These are phyloP conservation scores for Fusarium cyanostomum DNA, from an alignment of 2,329 filamentous ascomycete genomes.

Conservation along the genomic window DNA sequence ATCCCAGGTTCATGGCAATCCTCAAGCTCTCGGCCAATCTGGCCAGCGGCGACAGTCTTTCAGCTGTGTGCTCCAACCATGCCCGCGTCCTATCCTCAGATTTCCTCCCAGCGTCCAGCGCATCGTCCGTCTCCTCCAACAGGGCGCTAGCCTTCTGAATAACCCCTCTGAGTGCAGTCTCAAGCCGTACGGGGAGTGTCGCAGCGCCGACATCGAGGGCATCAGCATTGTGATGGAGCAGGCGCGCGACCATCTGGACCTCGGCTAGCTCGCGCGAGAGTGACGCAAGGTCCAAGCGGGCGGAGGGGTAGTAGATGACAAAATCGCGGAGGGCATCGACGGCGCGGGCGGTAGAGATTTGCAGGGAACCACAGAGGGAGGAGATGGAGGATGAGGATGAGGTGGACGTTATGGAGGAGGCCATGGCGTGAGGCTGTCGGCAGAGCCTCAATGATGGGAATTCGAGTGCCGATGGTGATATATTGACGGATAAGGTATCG, in stretches of 20 bases:
- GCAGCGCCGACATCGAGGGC: constrained; percentile 22
- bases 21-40: constrained; percentile 33
- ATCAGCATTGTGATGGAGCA: constrained; percentile 39
- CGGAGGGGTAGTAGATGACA: constrained; percentile 36
- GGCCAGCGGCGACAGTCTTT: constrained; percentile 32
- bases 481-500: not conserved
- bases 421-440: constrained; percentile 5
- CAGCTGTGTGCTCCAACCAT: constrained; percentile 40
- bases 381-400: constrained; percentile 19
- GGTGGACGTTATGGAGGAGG: constrained; percentile 6
- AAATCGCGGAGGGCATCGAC: constrained; percentile 39
- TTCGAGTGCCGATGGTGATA: not conserved
- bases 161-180: constrained; percentile 27
- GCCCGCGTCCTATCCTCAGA: constrained; percentile 20
- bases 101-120: constrained; percentile 23
- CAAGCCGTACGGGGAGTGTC: constrained; percentile 22
- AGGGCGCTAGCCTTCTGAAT: constrained; percentile 30
- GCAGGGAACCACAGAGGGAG: constrained; percentile 34
- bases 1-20: constrained; percentile 38
- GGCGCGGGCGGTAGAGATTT: constrained; percentile 28
- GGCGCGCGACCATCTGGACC: constrained; percentile 39
- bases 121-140: constrained; percentile 38
- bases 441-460: not conserved
- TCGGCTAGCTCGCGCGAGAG: constrained; percentile 44
- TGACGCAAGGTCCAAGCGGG: constrained; percentile 37